Evolutionary conservation across 352 stramenopile species (phyloP), one percentile per base, ranked within the genome.

Genomic region (Blastocystis sp.): DNA sequence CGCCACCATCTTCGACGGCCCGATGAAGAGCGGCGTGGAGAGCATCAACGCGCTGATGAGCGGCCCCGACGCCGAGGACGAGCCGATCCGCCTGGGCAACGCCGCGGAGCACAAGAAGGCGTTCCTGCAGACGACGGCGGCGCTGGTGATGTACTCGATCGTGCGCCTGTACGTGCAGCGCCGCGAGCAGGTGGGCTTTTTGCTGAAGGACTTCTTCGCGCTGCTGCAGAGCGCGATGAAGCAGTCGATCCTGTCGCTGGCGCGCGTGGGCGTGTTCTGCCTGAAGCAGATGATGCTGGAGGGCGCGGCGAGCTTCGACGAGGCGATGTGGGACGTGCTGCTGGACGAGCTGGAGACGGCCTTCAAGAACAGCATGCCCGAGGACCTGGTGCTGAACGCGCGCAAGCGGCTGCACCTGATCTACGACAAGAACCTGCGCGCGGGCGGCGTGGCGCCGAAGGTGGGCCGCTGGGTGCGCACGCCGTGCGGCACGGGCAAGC

Each of bases 1-100:
- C 0, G 94, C 95, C 62, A 93, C 93, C 2, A 76, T 96, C 45
- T 89, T 96, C 53, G 92, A 94, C 53, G 91, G 64, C 60, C 64
- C 78, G 17, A 88, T 88, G 67, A 79, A 88, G 67, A 65, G 40
- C 43, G 64, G 67, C 40, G 64, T 62, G 34, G 64, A 79, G 52
- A 34, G 4, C 14, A 66, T 88, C 38, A 78, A 88, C 60, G 40
- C 60, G 38, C 67, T 88, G 48, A 34, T 88, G 64, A 48, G 43
- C 9, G 60, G 9, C 21, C 64, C 64, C 2, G 19, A 21, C 10
- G 38, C 17, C 11, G 60, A 88, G 52, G 78, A 88, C n/a, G 70
- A 77, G 67, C 14, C 48, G n/a, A 79, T 79, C 28, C 38, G 28
- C 14, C 64, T 88, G 45, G 78, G 67, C 41, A 88, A 61, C 28